Base-by-base conservation (phyloP, 345 rosid species). In the Arabis alpina region DNA sequence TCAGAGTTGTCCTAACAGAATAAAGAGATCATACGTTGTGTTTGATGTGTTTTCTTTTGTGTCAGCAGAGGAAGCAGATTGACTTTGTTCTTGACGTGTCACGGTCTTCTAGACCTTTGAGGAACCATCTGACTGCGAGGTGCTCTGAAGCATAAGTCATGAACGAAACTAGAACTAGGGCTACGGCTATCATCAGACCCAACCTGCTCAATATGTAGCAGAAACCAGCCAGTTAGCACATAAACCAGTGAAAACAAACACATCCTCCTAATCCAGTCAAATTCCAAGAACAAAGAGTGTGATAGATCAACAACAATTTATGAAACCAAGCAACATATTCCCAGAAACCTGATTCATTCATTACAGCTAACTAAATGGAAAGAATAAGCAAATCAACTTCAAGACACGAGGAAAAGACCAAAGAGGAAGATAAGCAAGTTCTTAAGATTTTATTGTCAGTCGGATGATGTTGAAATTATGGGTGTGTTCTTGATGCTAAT, bases 61-160 rank as follows among this genome's bases (percentile, higher is more conserved):
- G 53, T 81, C 85, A 89, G 55, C 90, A 82, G 43, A 60, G 60
- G 64, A 82, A 75, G 63, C 91, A 83, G 34, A 74, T 40, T 50
- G 82, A 82, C 70, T 82, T 78, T 2, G 80, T 42, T 65, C 91
- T 72, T 23, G 80, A 54, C 16, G 78, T 62, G 76, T 87, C 89
- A 40, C 82, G 74, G 47, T 91, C 92, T 73, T 86, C 94, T 36
- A 85, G 77, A 63, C 98, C 95, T 82, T 68, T 82, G 59, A 84
- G 70, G 76, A 85, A 93, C 27, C 88, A 86, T 59, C 82, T 75
- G 39, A 84, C 68, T 3, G 91, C 88, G 3, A 93, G 96, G 70
- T 85, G 89, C 87, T 87, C 96, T 3, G 96, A 69, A n/a, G 90
- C 92, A 65, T 93, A 86, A 50, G 96, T 85, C 97, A 93, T 93